Evolutionary conservation across 2,329 filamentous ascomycete species (phyloP), one percentile per base, ranked within the genome.

Genomic region (Aspergillus eucalypticola): DNA sequence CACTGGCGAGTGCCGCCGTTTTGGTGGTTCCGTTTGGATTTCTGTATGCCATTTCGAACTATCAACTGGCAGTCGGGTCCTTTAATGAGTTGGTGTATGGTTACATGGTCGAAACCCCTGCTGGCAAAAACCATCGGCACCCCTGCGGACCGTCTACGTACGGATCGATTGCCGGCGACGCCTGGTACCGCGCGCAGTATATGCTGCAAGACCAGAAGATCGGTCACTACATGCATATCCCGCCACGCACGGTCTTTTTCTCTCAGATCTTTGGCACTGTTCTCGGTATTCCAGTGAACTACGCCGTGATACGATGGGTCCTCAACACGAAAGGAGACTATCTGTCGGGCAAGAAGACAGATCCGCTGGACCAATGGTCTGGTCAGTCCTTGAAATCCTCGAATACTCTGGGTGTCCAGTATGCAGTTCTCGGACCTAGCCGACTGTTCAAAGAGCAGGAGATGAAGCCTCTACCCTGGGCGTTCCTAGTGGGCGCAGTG

Each of bases 191-290:
- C 15, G 83, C 83, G 0, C 83, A 84, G 63, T 78, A 81, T 21
- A 85, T 86, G 77, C 75, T 87, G 0, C 84, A 88, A 65, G 86
- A 88, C 66, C 83, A 84, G 68, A 86, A 87, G 67, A 86, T 88
- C n/a, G 85, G 84, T 0, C 84, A 87, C 64, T 88, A 87, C 64
- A 85, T 86, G 81, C 84, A 88, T 56, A 78, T 88, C 0, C 83
- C 85, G 0, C 85, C 85, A 1, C 81, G 82, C 11, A 76, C 81
- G 0, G 81, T 87, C 5, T 87, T 88, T 74, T 85, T 87, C 69
- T 84, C 83, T 1, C 85, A 88, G 66, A 76, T 88, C 3, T 84
- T 87, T 32, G 86, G 84, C 3, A 84, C 82, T 15, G 72, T 84
- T 7, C 76, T 88, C 44, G 85, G 85, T 5, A 79, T 88, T 6